Base-by-base conservation (phyloP, 23 red algal genomes). In the Gracilaria caudata region DNA sequence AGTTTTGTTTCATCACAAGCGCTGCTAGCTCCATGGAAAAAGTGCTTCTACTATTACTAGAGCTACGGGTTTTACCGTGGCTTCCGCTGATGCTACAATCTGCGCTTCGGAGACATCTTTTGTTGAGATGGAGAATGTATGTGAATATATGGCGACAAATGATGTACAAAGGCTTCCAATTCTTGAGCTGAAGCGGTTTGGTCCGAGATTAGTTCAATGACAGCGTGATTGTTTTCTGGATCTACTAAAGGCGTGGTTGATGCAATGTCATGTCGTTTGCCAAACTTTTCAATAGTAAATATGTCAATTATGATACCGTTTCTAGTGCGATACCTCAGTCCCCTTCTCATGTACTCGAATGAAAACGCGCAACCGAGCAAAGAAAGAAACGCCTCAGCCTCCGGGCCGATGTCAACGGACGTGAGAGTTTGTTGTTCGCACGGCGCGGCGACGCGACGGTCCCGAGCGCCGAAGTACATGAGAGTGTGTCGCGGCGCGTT, bases 151-250 rank as follows among this genome's bases (percentile, higher is more conserved):
- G 86, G 75, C 39, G 56, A 49, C 7, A 90, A 38, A 43, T 79
- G 74, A 29, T 65, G 74, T 53, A 92, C 81, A 74, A 81, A 83
- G 21, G 77, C 65, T 25, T 51, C 11, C 63, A 92, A 49, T n/a
- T 83, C 77, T 76, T 92, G 60, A 8, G 76, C 36, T 26, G 88
- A 34, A 25, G 64, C 63, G 33, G 40, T 35, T 40, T 45, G 37
- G 7, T 92, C 88, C 21, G 88, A 71, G 44, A 35, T 59, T 17
- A 92, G 38, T 38, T 92, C 88, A 36, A 92, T 77, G 36, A 92
- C 64, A 34, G 61, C 77, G 33, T 85, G 61, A 3, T 32, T 37
- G 17, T 81, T 41, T 47, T 74, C 88, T 29, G 36, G 64, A 51
- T 37, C 12, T 26, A 77, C 30, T 28, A 80, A 35, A 30, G 86